Percentiles rank a stretch among this genome's conserved stretches.
phyloP scores from a whole-genome alignment of 2,329 filamentous ascomycete genomes.

The Colletotrichum karsti region DNA sequence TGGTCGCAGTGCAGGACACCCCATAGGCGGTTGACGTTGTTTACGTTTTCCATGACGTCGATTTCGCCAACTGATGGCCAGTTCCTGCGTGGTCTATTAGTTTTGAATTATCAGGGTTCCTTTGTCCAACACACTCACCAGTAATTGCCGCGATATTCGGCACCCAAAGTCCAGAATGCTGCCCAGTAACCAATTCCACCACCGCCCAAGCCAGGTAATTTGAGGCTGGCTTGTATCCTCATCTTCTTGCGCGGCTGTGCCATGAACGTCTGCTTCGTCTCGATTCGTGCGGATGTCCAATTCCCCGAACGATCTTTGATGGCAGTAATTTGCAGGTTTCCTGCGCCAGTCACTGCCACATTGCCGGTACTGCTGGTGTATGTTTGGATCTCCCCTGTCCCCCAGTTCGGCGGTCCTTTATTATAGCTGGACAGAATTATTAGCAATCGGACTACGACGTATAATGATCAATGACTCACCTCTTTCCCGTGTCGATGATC shows the following conservation, averaged over 20 bases:
- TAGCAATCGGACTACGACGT: too few species aligned
- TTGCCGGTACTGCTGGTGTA: slow-evolving; percentile 53
- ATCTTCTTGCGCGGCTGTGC: slow-evolving; percentile 41
- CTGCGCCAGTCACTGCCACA: slow-evolving; percentile 56
- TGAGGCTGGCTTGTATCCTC: slow-evolving; percentile 47
- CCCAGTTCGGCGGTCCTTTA: slow-evolving; percentile 54
- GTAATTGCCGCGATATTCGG: slow-evolving; percentile 45
- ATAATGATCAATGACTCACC: too few species aligned
- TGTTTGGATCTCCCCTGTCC: slow-evolving; percentile 54
- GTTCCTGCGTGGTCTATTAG: slow-evolving; percentile 47
- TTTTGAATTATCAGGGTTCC: slow-evolving; percentile 59
- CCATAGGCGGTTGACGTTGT: slow-evolving; percentile 62
- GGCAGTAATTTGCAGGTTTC: slow-evolving; percentile 55
- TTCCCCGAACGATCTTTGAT: slow-evolving; percentile 40
- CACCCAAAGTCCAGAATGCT: slow-evolving; percentile 55
- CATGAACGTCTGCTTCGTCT: slow-evolving; percentile 44
- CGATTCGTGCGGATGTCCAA: slow-evolving; percentile 56
- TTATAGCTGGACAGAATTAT: slow-evolving; percentile 50
- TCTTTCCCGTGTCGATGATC: slow-evolving; percentile 51
- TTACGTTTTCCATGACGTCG: slow-evolving; percentile 70
- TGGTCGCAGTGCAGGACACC: slow-evolving; percentile 62
- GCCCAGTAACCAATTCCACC: slow-evolving; percentile 50
- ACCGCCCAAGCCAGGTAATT: slow-evolving; percentile 33
- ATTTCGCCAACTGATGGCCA: slow-evolving; percentile 60
- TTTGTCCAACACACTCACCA: slow-evolving; percentile 34